Evolutionary conservation across 805 yeast species (phyloP).

Genomic region (Kodamaea hsintzibuensis): DNA sequence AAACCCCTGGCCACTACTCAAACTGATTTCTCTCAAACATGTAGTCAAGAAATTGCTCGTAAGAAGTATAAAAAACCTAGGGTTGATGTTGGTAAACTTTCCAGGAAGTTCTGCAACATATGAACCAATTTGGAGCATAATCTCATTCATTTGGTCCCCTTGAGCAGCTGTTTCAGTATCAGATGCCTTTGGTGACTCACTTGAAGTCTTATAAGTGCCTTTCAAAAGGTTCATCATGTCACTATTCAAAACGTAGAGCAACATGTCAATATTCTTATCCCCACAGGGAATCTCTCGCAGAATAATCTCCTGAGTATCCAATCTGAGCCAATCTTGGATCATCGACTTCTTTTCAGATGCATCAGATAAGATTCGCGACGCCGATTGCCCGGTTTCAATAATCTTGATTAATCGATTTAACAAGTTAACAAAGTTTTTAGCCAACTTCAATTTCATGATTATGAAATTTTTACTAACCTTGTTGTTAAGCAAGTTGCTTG

Average conservation of each 20-base stretch:
- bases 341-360: conserved; percentile 47
- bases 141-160: not conserved
- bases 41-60: conserved; percentile 56
- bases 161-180: not conserved
- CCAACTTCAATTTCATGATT: conserved; percentile 52
- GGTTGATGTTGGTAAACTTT: conserved; percentile 50
- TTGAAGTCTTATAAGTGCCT: conserved; percentile 3
- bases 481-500: conserved; percentile 30
- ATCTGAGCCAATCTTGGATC: conserved; percentile 59
- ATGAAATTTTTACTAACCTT: conserved; percentile 53
- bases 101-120: conserved; percentile 45
- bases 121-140: conserved; percentile 17
- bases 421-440: conserved; percentile 53
- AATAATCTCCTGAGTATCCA: conserved; percentile 48
- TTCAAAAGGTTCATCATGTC: conserved; percentile 21
- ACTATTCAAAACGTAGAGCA: conserved; percentile 33
- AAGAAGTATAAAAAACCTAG: conserved; percentile 56
- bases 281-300: conserved; percentile 55
- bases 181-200: not conserved
- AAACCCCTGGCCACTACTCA: conserved; percentile 58
- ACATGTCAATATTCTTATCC: conserved; percentile 26
- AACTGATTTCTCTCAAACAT: conserved; percentile 61
- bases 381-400: conserved; percentile 53
- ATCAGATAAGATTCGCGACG: conserved; percentile 46
- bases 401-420: conserved; percentile 56